Evolutionary conservation across 1,284 basidiomycete genomes (phyloP).

Genomic region (Trichosporon sp.): DNA sequence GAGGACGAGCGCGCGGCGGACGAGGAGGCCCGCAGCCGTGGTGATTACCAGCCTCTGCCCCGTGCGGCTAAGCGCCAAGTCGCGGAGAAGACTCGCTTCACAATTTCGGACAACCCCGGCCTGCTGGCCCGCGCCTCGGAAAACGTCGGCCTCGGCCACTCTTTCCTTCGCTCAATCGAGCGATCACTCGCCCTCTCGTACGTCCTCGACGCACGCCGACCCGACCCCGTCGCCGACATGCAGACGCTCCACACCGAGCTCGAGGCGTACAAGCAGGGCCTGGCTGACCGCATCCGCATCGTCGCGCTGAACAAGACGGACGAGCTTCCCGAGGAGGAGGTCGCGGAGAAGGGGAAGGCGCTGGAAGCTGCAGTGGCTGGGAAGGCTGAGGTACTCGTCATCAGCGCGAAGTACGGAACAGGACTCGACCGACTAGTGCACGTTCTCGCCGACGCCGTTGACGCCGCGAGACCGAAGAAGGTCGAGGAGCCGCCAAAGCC

Average conservation of each 20-base stretch:
- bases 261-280: conserved; percentile 73
- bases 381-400: conserved; percentile 59
- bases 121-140: conserved; percentile 77
- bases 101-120: conserved; percentile 95
- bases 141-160: conserved; percentile 88
- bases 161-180: conserved; percentile 89
- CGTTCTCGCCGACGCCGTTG: conserved; percentile 62
- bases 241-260: conserved; percentile 68
- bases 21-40: conserved; percentile 30
- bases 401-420: conserved; percentile 73
- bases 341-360: conserved; percentile 47
- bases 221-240: conserved; percentile 70
- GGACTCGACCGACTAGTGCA: conserved; percentile 64
- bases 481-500: not conserved
- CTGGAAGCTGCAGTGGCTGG: conserved; percentile 22
- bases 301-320: conserved; percentile 96
- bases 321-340: conserved; percentile 53
- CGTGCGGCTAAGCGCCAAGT: conserved; percentile 8
- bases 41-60: conserved; percentile 29
- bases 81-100: conserved; percentile 72
- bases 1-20: conserved; percentile 57
- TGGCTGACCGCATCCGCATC: conserved; percentile 67
- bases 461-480: conserved; percentile 50
- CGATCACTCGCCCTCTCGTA: conserved; percentile 84
- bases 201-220: conserved; percentile 76